Evolutionary conservation across 345 rosid species (phyloP).

Genomic region (Punica granatum): DNA sequence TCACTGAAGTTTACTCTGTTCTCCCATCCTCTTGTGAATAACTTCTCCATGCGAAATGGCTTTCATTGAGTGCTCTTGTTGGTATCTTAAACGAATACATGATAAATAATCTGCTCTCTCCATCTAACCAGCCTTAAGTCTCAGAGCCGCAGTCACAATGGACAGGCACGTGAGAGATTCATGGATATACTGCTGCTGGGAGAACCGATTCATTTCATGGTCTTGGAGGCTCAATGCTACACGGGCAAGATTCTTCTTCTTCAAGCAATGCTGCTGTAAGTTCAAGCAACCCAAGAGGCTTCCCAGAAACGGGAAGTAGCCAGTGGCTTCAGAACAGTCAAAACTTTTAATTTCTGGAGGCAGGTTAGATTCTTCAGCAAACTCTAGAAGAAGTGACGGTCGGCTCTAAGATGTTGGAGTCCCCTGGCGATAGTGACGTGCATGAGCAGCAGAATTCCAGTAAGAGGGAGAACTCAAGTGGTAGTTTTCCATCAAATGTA

Average conservation of each 20-base stretch:
- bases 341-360: conserved; percentile 45
- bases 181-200: conserved; percentile 26
- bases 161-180: conserved; percentile 21
- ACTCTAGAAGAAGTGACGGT: conserved; percentile 19
- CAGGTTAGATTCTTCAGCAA: conserved; percentile 27
- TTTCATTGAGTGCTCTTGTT: neutral
- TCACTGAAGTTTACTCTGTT: conserved; percentile 6
- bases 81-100: neutral
- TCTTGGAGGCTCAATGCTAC: conserved; percentile 19
- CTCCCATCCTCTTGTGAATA: neutral
- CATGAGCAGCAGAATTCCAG: conserved; percentile 20
- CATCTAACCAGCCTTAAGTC: conserved; percentile 1
- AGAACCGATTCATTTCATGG: conserved; percentile 36
- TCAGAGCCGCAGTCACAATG: conserved; percentile 17
- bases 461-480: conserved; percentile 27
- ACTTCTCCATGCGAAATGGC: neutral
- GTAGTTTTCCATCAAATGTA: conserved; percentile 21
- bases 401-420: conserved; percentile 37
- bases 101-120: neutral
- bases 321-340: conserved; percentile 25
- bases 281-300: conserved; percentile 24
- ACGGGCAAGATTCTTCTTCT: conserved; percentile 33
- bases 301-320: conserved; percentile 29
- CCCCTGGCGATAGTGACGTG: conserved; percentile 29
- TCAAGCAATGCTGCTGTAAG: conserved; percentile 25